A percentile compares a stretch with the other conserved stretches of the same genome.
These are phyloP conservation scores for Mycena galericulata DNA, from an alignment of 768 basidiomycete genomes.

Conservation along the genomic window DNA sequence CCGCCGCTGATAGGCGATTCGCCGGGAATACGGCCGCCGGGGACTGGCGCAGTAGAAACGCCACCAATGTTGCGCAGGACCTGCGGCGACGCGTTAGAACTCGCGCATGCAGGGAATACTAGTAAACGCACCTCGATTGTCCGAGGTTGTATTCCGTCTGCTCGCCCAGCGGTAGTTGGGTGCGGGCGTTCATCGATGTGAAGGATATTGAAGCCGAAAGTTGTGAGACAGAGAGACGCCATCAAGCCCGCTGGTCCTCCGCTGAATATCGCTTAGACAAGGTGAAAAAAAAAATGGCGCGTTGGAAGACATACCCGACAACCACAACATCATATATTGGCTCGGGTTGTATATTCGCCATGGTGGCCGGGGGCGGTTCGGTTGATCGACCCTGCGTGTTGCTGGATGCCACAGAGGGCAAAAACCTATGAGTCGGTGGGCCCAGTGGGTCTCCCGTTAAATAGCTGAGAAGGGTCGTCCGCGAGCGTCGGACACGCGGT, in stretches of 20 bases:
- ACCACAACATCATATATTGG: slow-evolving; percentile 34
- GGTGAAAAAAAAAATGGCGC: background rate
- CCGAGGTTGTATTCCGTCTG: slow-evolving; percentile 67
- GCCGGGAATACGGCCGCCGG: slow-evolving; percentile 24
- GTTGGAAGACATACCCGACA: slow-evolving; percentile 26
- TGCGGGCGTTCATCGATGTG: slow-evolving; percentile 35
- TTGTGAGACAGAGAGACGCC: slow-evolving; percentile 36
- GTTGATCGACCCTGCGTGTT: background rate
- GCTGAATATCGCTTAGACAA: background rate
- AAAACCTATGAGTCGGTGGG: no score
- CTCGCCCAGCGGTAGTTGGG: slow-evolving; percentile 56
- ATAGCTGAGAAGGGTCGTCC: slow-evolving; percentile 9
- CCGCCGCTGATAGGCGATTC: slow-evolving; percentile 29
- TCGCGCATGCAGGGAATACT: background rate
- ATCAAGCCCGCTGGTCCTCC: slow-evolving; percentile 35
- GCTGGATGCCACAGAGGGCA: no score
- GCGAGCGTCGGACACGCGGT: slow-evolving; percentile 25
- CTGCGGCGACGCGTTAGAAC: slow-evolving; percentile 1
- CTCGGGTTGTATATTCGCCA: slow-evolving; percentile 23
- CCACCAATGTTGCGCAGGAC: slow-evolving; percentile 36
- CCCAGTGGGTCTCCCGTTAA: background rate
- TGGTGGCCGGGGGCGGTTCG: background rate
- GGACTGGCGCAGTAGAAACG: slow-evolving; percentile 27
- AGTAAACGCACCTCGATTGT: slow-evolving; percentile 53
- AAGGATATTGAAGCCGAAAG: slow-evolving; percentile 34